Conservation (phyloP, 2,329 filamentous ascomycete species). For the Fusarium camptoceras region DNA sequence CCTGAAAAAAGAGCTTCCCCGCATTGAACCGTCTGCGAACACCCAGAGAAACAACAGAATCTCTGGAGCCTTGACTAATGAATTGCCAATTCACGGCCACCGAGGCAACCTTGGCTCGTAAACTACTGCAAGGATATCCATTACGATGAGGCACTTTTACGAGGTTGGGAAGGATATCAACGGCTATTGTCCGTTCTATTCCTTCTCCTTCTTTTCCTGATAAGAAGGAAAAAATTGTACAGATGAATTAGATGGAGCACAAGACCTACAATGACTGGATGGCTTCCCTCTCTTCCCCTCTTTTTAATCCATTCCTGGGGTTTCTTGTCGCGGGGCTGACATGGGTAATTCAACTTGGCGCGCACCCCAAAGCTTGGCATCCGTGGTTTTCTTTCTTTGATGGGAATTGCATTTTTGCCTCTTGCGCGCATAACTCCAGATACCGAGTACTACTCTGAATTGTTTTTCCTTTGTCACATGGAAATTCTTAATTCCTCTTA, state of each 20-base stretch:
- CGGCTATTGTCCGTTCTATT: conserved; percentile 5
- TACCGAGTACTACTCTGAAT: conserved; percentile 6
- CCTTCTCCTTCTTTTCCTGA: background rate
- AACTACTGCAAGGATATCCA: conserved; percentile 35
- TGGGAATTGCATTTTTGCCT: conserved; percentile 22
- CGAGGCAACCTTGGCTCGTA: conserved; percentile 33
- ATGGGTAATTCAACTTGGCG: conserved; percentile 18
- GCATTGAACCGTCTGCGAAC: conserved; percentile 30
- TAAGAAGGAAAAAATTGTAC: conserved; percentile 1
- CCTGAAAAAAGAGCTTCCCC: conserved; percentile 34
- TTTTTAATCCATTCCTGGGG: conserved; percentile 23
- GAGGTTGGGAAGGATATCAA: background rate
- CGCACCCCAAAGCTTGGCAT: conserved; percentile 20
- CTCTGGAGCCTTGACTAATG: conserved; percentile 24
- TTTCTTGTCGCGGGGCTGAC: conserved; percentile 19
- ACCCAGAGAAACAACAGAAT: conserved; percentile 11
- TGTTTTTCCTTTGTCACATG: conserved; percentile 17
- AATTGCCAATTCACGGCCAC: conserved; percentile 17
- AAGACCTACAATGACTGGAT: background rate
- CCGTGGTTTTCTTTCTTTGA: background rate
- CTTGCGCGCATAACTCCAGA: conserved; percentile 6
- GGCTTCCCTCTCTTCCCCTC: conserved; percentile 3
- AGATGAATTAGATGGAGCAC: background rate
- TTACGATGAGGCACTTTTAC: conserved; percentile 29
- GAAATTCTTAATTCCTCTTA: conserved; percentile 3